Conservation (phyloP, 768 basidiomycete species). For the Leccinum barrowsii region DNA sequence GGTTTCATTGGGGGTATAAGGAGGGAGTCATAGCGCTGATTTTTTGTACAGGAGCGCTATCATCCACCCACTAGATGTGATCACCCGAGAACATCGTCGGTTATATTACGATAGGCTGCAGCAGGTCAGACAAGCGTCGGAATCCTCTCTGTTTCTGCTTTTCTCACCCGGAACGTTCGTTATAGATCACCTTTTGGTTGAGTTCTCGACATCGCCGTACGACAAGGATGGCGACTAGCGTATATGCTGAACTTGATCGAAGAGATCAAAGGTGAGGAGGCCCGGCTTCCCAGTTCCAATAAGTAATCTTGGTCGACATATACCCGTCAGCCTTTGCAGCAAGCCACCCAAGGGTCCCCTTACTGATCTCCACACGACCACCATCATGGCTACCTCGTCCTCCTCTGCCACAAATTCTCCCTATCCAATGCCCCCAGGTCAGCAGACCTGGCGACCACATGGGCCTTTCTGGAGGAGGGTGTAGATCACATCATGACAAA, state of each 20-base stretch:
- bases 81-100: conserved; percentile 29
- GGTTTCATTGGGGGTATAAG: background rate
- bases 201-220: no score
- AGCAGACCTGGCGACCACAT: conserved; percentile 77
- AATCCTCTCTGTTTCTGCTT: no score
- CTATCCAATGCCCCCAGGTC: conserved; percentile 56
- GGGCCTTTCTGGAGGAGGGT: conserved; percentile 76
- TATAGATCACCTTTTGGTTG: no score
- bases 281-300: no score
- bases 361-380: conserved; percentile 27
- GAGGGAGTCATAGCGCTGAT: background rate
- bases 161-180: no score
- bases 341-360: conserved; percentile 6
- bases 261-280: no score
- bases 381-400: conserved; percentile 33
- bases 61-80: conserved; percentile 29
- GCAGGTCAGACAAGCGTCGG: no score
- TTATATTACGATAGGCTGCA: no score
- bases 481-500: conserved; percentile 93
- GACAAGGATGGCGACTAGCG: no score
- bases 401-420: conserved; percentile 29
- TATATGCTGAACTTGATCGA: no score
- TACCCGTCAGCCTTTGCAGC: conserved; percentile 15
- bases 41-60: conserved; percentile 10
- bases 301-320: no score